A percentile compares a stretch with the other conserved stretches of the same genome.
Conservation (phyloP, 202 grass and related monocot genomes). For the Cymbopogon flexuosus region DNA sequence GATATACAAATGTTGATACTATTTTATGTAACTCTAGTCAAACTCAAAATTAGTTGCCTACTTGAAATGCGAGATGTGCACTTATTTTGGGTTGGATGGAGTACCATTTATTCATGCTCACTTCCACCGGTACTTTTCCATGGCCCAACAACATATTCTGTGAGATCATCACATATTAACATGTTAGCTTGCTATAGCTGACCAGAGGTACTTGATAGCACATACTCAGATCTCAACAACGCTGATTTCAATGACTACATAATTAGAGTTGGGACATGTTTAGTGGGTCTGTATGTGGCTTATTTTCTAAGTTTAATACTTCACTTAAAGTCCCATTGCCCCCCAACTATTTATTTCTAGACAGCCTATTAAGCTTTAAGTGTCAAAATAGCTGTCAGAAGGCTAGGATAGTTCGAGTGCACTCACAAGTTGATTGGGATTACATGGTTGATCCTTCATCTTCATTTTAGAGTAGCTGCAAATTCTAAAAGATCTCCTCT, state of each 20-base stretch:
- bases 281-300: neutral
- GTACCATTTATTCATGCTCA: neutral
- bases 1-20: too few species aligned
- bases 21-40: too few species aligned
- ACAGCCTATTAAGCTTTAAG: neutral
- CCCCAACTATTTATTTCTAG: neutral
- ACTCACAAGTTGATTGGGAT: neutral
- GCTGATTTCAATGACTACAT: neutral
- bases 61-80: too few species aligned
- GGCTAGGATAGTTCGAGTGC: neutral
- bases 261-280: neutral
- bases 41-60: too few species aligned
- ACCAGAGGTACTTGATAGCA: neutral
- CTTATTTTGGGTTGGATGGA: too few species aligned
- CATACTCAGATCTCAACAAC: neutral
- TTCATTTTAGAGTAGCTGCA: slow-evolving; percentile 19
- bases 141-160: neutral
- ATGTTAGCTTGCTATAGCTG: neutral
- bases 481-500: neutral
- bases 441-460: neutral
- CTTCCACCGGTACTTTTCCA: neutral
- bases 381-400: neutral
- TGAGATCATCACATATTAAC: neutral
- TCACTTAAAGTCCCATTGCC: neutral
- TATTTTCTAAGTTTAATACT: neutral